Base-by-base conservation (phyloP, 2,329 filamentous ascomycete genomes). In the Colletotrichum sp. region DNA sequence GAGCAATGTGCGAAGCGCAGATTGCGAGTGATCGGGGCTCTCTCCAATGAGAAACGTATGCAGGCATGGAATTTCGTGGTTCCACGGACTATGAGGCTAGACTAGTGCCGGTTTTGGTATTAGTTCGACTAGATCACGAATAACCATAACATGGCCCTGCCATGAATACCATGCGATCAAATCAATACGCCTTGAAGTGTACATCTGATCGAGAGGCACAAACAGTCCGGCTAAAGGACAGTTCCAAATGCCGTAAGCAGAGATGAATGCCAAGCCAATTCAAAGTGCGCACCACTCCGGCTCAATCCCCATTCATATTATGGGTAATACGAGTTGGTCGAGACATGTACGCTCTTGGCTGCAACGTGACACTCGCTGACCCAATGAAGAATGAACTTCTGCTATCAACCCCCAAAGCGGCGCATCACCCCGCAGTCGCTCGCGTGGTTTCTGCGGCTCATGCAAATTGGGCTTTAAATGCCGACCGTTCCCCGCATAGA, bases 271-370 rank as follows among this genome's bases (percentile, higher is more conserved):
- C 44, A 21, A 52, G 44, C 12, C 44, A 2, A 21, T 13, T 3
- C 10, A 13, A 8, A 52, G 10, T 52, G 44, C 4, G 44, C 10
- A 52, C n/a, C 44, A 52, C n/a, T 52, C 44, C 44, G 44, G 44
- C 44, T 52, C 44, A 52, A 52, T 52, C 24, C 55, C 24, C 55
- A 10, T 59, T 59, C 55, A 30, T 30, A 57, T 68, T n/a, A 75
- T 32, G 36, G 44, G 30, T 18, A 34, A 63, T 44, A 32, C 63
- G 8, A 63, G 44, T n/a, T 26, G 6, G 39, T n/a, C 30, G 2
- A 67, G n/a, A 5, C 12, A 24, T 24, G 24, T 60, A 15, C 24
- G 13, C 34, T 72, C 69, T 72, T 64, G 69, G 63, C 72, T 72
- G 55, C 16, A 68, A 72, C 39, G 39, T 26, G 15, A 44, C 36